Evolutionary conservation across 257 asterid genomes (phyloP), one percentile per base, ranked within the genome.

Genomic region (Anisodus acutangulus): DNA sequence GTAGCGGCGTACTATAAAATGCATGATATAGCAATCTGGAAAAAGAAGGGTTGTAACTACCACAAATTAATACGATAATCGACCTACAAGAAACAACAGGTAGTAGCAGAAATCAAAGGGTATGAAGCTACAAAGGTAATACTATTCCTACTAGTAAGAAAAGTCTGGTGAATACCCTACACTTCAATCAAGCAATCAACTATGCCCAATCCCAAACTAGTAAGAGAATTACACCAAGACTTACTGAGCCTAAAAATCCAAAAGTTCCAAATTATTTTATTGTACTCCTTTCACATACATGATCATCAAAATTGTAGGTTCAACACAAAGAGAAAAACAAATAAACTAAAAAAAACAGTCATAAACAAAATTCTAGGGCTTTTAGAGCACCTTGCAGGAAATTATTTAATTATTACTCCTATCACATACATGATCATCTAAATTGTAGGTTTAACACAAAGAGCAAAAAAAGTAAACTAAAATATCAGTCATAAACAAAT

Each of bases 301-400:
- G 81, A 76, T 76, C 62, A 49, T 51, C 43, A 76, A 49, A 76
- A 49, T 76, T 12, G 39, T 47, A 49, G 12, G 51, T 68, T 68
- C 53, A 68, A 68, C 26, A 37, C 26, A 39, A 37, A 68, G 1
- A 17, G 19, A 11, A 3, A 68, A 68, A 68, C 51, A 39, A 39
- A 2, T 15, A 68, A 37, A 68, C 53, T 68, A 68, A 68, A 67
- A 67, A 67, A 67, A 5, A 22, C 74, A 37, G 74, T 37, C 12
- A 35, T 13, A 37, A 67, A 67, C 10, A 35, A 37, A 68, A 68
- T 31, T 66, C n/a, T 19, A 31, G 72, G 72, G 67, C 31, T 39
- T 80, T 8, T 59, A 39, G 15, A 37, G 7, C 79, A 97, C 99
- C 98, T 93, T 93, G 59, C 91, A 88, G 26, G 26, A 22, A 55